Percentiles rank a stretch among this genome's conserved stretches.
Evolutionary conservation across 2,329 filamentous ascomycete species (phyloP).

Genomic region (Tolypocladium inflatum): DNA sequence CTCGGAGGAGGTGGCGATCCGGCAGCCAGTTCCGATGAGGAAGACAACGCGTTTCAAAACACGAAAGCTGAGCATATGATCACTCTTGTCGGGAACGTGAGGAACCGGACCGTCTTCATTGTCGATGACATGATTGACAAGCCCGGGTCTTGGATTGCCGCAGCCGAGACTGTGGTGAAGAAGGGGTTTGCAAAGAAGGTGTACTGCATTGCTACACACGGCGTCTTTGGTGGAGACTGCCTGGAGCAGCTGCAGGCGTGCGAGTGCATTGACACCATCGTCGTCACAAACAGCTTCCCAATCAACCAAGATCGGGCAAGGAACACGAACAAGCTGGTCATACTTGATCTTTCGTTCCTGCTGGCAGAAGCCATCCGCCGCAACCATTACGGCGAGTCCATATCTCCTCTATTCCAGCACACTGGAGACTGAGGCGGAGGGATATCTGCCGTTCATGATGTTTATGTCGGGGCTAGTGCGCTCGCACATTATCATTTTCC

Average conservation of each 20-base stretch:
- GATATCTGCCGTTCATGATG: background rate
- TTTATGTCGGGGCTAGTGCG: background rate
- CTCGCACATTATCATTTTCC: background rate
- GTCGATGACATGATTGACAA: conserved; percentile 99
- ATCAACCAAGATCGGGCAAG: conserved; percentile 66
- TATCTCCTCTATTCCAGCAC: conserved; percentile 60
- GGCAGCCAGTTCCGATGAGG: conserved; percentile 76
- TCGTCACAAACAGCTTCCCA: conserved; percentile 96
- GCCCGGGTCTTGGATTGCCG: conserved; percentile 91
- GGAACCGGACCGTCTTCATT: conserved; percentile 79
- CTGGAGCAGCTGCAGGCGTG: conserved; percentile 85
- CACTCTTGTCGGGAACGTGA: conserved; percentile 92
- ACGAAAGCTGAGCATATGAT: conserved; percentile 86
- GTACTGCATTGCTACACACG: conserved; percentile 96
- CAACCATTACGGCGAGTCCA: conserved; percentile 91
- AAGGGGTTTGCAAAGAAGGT: conserved; percentile 84
- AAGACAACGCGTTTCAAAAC: conserved; percentile 80
- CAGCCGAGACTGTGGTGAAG: conserved; percentile 93
- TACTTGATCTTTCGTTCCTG: conserved; percentile 81
- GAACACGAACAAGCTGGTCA: conserved; percentile 71
- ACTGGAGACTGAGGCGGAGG: conserved; percentile 38
- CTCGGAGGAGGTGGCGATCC: conserved; percentile 81
- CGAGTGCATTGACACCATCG: conserved; percentile 85
- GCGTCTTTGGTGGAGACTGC: conserved; percentile 83
- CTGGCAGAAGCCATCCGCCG: conserved; percentile 87